A percentile compares a stretch with the other conserved stretches of the same genome.
phyloP scores from a whole-genome alignment of 257 asterid species.

The Salvia hispanica region DNA sequence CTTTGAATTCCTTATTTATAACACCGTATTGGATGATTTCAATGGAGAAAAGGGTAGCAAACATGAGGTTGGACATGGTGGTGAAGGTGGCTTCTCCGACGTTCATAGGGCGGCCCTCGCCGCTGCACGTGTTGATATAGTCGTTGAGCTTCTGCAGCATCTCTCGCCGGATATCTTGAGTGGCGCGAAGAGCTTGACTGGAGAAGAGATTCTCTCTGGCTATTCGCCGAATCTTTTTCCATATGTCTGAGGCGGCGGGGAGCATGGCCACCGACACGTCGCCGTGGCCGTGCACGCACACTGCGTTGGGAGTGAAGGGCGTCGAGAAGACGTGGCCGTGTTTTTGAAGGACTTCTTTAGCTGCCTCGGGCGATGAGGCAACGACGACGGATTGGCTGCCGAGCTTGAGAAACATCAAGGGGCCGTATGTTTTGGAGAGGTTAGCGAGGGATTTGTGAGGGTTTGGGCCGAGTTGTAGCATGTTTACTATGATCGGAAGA shows the following conservation, averaged over 20 bases:
- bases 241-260: neutral
- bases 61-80: constrained; percentile 15
- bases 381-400: no score
- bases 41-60: neutral
- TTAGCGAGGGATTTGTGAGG: no score
- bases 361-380: no score
- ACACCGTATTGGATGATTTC: neutral
- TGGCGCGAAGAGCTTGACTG: neutral
- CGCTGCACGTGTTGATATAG: neutral
- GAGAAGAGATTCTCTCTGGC: neutral
- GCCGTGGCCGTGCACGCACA: neutral
- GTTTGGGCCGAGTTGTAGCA: no score
- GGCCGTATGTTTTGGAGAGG: no score
- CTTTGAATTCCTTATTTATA: neutral
- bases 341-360: no score
- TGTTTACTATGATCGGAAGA: no score
- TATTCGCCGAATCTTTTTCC: neutral
- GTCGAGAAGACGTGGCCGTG: no score
- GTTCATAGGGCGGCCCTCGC: neutral
- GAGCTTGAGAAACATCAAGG: no score
- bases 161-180: neutral
- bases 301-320: no score
- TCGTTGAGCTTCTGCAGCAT: constrained; percentile 5
- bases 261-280: neutral
- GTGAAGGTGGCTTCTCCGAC: neutral